Conservation (phyloP, 192 early-diverging fungal genomes). For the Rhizophagus clarus region DNA sequence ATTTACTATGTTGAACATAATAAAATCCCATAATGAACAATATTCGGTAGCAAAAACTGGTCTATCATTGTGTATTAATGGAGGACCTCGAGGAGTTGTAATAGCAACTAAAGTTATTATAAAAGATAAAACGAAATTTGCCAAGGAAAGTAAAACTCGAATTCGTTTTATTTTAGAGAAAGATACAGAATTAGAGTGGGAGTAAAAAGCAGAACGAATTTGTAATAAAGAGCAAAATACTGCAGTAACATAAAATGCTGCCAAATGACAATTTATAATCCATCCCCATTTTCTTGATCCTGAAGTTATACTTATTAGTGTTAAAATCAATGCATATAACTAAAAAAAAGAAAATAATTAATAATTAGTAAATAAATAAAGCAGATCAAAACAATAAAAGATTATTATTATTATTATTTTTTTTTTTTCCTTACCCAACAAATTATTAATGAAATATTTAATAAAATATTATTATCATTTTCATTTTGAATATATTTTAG, state of each 20-base stretch:
- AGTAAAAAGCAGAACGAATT: slow-evolving; percentile 15
- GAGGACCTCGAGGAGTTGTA: slow-evolving; percentile 37
- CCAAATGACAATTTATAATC: slow-evolving; percentile 39
- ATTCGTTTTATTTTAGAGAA: not conserved
- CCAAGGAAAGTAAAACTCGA: not conserved
- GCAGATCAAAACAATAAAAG: not conserved
- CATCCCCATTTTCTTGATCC: slow-evolving; percentile 36
- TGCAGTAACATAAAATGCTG: slow-evolving; percentile 32
- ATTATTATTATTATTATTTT: too few relatives aligned
- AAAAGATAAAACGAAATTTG: slow-evolving; percentile 8
- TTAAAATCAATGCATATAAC: not conserved
- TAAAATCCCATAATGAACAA: slow-evolving; percentile 38
- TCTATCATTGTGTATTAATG: slow-evolving; percentile 31
- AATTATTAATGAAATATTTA: not conserved
- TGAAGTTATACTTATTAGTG: not conserved
- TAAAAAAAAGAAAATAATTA: not conserved
- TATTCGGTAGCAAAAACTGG: slow-evolving; percentile 31
- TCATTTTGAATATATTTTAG: not conserved
- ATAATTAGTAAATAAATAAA: not conserved
- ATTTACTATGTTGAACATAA: slow-evolving; percentile 35
- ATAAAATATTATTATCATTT: not conserved
- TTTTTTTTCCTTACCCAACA: slow-evolving; percentile 8
- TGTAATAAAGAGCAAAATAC: slow-evolving; percentile 22
- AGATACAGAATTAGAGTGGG: not conserved
- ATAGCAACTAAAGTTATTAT: slow-evolving; percentile 28